A percentile compares a stretch with the other conserved stretches of the same genome.
These are phyloP conservation scores for Penicillium verhagenii DNA, from an alignment of 495 filamentous ascomycete genomes.

Conservation along the genomic window DNA sequence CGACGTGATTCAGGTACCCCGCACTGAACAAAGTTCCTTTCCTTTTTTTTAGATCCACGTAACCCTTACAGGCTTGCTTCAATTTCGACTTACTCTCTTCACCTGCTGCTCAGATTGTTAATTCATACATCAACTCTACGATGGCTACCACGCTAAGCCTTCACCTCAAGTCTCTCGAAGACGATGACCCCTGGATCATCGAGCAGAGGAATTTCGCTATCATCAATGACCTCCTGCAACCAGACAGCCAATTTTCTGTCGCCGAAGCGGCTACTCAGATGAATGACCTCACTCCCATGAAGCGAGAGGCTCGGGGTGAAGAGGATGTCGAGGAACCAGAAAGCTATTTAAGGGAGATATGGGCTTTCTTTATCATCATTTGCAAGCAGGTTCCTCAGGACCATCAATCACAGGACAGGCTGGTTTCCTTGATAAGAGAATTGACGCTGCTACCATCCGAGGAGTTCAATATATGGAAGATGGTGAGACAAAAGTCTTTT, in stretches of 20 bases:
- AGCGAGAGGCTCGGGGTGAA: not conserved
- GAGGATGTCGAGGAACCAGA: not conserved
- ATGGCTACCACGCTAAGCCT: not conserved
- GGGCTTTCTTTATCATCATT: not conserved
- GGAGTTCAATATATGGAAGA: not conserved
- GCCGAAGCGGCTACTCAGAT: not conserved
- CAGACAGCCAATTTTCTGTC: not conserved
- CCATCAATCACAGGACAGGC: slow-evolving; percentile 4
- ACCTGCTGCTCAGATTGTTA: not conserved
- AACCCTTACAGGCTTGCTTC: not conserved
- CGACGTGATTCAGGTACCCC: not conserved
- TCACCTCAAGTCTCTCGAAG: not conserved
- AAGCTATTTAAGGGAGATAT: slow-evolving; percentile 5
- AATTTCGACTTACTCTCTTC: not conserved
- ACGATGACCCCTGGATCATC: slow-evolving; percentile 2
- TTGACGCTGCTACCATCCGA: not conserved
- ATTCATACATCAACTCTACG: not conserved
- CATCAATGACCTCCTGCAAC: not conserved
- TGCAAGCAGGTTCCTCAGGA: slow-evolving; percentile 3
- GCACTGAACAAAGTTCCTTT: no score
- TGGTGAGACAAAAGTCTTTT: no score
- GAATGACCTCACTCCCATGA: slow-evolving; percentile 2
- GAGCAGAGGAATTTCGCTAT: slow-evolving; percentile 5
- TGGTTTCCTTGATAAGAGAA: slow-evolving; percentile 1
- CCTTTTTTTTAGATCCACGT: not conserved